Conservation (phyloP, 2,329 filamentous ascomycete species). For the Cladosporium sp. region DNA sequence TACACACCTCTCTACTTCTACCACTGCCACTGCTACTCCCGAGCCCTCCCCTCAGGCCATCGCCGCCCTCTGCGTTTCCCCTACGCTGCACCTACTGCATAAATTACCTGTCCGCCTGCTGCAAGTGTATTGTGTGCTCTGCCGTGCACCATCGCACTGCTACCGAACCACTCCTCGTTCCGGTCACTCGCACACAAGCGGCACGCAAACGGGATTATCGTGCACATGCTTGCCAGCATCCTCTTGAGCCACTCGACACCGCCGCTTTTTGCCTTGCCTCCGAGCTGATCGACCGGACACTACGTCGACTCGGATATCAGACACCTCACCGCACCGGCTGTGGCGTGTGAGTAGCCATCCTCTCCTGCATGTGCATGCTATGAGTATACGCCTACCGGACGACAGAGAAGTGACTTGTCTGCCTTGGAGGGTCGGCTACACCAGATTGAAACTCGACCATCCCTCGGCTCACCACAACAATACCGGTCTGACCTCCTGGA, state of each 20-base stretch:
- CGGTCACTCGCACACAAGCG: slow-evolving; percentile 1
- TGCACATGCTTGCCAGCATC: neutral
- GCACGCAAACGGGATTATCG: slow-evolving; percentile 8
- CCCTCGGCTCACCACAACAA: slow-evolving; percentile 3
- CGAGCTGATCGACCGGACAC: slow-evolving; percentile 1
- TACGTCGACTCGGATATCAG: slow-evolving; percentile 2
- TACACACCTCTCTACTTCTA: too few relatives aligned
- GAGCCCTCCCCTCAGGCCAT: neutral
- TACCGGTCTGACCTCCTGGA: neutral
- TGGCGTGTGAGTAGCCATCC: slow-evolving; percentile 1
- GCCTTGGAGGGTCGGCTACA: slow-evolving; percentile 8
- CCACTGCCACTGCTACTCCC: too few relatives aligned
- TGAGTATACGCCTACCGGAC: slow-evolving; percentile 6
- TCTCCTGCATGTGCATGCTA: slow-evolving; percentile 9
- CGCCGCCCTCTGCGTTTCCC: neutral
- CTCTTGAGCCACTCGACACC: neutral
- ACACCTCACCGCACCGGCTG: slow-evolving; percentile 3
- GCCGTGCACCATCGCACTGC: slow-evolving; percentile 12
- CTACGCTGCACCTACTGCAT: neutral
- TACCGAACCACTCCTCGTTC: slow-evolving; percentile 5
- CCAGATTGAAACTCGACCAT: slow-evolving; percentile 1
- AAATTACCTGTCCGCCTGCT: neutral
- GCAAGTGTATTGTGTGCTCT: slow-evolving; percentile 6
- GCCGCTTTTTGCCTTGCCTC: neutral
- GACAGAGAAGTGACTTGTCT: slow-evolving; percentile 5